Evolutionary conservation across 2,329 filamentous ascomycete species (phyloP).

Genomic region (Cyphellophora attinorum): DNA sequence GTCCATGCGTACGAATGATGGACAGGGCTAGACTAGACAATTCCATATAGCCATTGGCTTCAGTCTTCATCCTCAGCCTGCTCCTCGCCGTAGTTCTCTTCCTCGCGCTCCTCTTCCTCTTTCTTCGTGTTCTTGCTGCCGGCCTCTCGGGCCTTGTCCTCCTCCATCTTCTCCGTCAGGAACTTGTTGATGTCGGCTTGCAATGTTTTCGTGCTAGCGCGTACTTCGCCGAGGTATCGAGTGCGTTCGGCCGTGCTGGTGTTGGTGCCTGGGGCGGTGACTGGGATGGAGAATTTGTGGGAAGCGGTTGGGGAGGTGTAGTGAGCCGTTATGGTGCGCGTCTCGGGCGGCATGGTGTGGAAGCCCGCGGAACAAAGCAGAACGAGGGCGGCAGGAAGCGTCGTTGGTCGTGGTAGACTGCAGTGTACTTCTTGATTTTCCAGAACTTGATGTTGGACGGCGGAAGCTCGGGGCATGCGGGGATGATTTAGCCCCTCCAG

Average conservation of each 20-base stretch:
- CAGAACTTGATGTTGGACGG: not conserved
- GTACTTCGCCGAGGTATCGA: constrained; percentile 44
- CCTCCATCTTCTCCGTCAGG: constrained; percentile 52
- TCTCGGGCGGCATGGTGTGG: too few species aligned
- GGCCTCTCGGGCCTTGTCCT: constrained; percentile 40
- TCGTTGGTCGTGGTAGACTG: not conserved
- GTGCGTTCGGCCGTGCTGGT: constrained; percentile 16
- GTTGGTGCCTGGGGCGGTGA: not conserved
- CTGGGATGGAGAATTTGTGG: constrained; percentile 6
- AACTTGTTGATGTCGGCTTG: constrained; percentile 51
- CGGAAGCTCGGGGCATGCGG: not conserved
- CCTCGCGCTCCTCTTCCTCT: constrained; percentile 36
- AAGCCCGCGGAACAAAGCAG: too few species aligned
- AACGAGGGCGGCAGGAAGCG: not conserved
- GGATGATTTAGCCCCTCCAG: not conserved
- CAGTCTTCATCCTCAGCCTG: constrained; percentile 37
- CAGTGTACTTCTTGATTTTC: not conserved
- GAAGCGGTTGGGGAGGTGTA: constrained; percentile 9
- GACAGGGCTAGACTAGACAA: too few species aligned
- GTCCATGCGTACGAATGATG: too few species aligned
- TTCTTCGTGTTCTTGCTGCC: constrained; percentile 28
- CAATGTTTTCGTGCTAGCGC: constrained; percentile 38
- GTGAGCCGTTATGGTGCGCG: not conserved
- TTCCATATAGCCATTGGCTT: not conserved
- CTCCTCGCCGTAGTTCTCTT: constrained; percentile 74